Base-by-base conservation (phyloP, 2,329 filamentous ascomycete species). In the Botrytis byssoidea region DNA sequence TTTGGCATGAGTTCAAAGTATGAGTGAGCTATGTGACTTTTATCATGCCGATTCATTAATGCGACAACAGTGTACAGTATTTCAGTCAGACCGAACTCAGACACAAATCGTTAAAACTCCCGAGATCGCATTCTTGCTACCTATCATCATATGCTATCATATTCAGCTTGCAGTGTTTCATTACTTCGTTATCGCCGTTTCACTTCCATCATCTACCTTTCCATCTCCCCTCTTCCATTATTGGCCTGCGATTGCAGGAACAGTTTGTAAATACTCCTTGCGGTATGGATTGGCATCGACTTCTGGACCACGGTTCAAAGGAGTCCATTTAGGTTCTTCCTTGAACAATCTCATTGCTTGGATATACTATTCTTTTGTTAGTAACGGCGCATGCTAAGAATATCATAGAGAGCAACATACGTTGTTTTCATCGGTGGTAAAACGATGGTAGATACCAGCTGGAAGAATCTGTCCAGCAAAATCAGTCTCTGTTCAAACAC, bases 261-360 rank as follows among this genome's bases (percentile, higher is more conserved):
- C 73, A 32, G 74, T 75, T 29, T 78, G 75, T 59, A 97, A 85
- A 80, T 99, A 99, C 67, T 90, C 88, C 86, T 93, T 89, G 74
- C 96, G 89, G 82, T 91, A 92, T 70, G 87, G 84, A 83, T 98
- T 99, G 74, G 82, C 82, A 81, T 98, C 94, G 61, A 97, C 88
- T 67, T 95, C 92, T 7, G 85, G 83, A 10, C 88, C 89, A 73
- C 96, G 90, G 85, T 97, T 97, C 77, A 99, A 83, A 22, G 96
- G 93, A 51, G 94, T 98, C 96, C 96, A 99, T 84, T 98, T 98
- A 48, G 96, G 96, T 84, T 98, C 95, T 77, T 98, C 96, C 85
- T 98, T 95, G 88, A 98, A 99, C 70, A 99, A 86, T 73, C 96
- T 89, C 93, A 98, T 95, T 22, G 96, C 96, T 81, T 97, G 93